Conservation (phyloP, 225 moss, liverwort and hornwort species). For the Neckera pumila region DNA sequence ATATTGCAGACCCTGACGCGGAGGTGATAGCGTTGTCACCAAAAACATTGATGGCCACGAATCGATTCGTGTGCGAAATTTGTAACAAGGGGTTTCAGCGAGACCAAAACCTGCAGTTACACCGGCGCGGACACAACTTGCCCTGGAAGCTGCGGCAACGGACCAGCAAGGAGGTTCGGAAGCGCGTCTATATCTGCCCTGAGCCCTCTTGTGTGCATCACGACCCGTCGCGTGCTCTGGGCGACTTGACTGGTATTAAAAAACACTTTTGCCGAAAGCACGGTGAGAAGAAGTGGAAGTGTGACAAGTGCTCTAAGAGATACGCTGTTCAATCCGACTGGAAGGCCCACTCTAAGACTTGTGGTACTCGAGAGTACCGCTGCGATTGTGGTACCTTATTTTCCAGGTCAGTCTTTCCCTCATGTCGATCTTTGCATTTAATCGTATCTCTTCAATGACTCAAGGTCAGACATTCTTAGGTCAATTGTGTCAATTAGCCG, state of each 20-base stretch:
- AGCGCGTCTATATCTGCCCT: conserved; percentile 98
- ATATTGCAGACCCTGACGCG: conserved; percentile 54
- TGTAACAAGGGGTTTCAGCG: conserved; percentile 99
- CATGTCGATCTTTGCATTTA: not conserved
- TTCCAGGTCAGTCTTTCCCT: conserved; percentile 55
- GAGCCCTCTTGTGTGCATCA: conserved; percentile 99
- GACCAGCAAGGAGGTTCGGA: conserved; percentile 94
- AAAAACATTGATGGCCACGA: conserved; percentile 94
- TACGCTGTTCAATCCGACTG: conserved; percentile 99
- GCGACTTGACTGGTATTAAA: conserved; percentile 98
- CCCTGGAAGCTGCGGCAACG: conserved; percentile 97
- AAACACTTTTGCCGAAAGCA: conserved; percentile 99
- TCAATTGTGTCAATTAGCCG: not conserved
- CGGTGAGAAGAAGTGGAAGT: conserved; percentile 99
- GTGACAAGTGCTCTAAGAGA: conserved; percentile 99
- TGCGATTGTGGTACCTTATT: conserved; percentile 99
- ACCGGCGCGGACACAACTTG: conserved; percentile 98
- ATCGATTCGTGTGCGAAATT: conserved; percentile 97
- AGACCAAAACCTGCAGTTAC: conserved; percentile 96
- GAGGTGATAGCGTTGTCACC: conserved; percentile 97
- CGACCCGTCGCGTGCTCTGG: conserved; percentile 97
- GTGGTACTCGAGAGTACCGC: conserved; percentile 97
- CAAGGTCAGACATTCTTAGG: not conserved
- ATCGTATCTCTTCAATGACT: not conserved
- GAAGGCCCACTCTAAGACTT: conserved; percentile 99